Conservation (phyloP, 108 stramenopile genomes). For the Aurantiochytrium sp. region DNA sequence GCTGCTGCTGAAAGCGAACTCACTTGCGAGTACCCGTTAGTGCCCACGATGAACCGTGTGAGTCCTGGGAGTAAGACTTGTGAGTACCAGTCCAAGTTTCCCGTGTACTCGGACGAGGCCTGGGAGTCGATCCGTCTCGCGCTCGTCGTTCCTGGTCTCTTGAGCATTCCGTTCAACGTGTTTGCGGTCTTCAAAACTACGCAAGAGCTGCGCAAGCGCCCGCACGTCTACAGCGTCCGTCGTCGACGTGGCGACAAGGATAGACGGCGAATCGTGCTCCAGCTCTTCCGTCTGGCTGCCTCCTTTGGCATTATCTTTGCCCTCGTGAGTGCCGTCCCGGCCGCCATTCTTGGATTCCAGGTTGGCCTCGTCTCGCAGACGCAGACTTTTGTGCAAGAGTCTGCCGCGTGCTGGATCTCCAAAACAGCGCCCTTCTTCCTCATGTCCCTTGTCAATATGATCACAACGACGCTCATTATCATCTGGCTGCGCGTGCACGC, state of each 20-base stretch:
- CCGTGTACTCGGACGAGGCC: neutral
- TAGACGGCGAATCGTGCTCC: neutral
- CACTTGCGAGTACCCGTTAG: neutral
- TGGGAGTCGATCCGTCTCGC: neutral
- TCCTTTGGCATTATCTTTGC: neutral
- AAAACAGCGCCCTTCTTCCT: neutral
- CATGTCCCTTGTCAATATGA: neutral
- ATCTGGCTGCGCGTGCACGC: neutral
- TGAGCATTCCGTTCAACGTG: neutral
- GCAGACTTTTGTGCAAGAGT: neutral
- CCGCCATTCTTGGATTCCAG: neutral
- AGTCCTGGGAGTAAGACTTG: neutral
- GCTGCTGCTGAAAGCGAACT: neutral
- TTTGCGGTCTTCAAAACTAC: neutral
- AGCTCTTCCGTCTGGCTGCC: neutral
- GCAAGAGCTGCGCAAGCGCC: neutral
- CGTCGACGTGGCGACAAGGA: neutral
- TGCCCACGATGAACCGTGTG: neutral
- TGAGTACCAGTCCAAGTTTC: neutral
- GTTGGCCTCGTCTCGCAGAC: neutral
- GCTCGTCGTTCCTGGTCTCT: neutral
- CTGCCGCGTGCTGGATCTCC: neutral
- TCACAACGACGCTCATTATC: neutral
- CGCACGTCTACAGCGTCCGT: neutral
- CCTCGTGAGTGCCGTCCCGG: neutral